A percentile compares a stretch with the other conserved stretches of the same genome.
Conservation (phyloP, 768 basidiomycete genomes). For the Suillus ampliporus region DNA sequence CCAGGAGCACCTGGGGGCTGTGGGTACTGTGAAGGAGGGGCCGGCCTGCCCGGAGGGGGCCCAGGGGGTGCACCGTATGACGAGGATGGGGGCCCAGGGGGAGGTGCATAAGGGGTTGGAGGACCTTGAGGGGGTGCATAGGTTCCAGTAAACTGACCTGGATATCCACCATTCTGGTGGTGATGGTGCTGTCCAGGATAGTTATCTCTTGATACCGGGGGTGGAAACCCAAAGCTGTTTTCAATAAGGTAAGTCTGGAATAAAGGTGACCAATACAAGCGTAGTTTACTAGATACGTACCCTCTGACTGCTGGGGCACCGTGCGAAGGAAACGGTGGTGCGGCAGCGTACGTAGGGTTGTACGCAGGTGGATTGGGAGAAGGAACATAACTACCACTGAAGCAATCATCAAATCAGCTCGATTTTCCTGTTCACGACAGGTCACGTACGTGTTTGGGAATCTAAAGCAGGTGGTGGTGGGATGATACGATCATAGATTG, state of each 20-base stretch:
- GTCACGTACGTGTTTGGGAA: conserved; percentile 23
- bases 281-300: conserved; percentile 16
- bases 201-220: conserved; percentile 36
- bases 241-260: no score
- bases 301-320: conserved; percentile 13
- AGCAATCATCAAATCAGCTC: not conserved
- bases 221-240: conserved; percentile 24
- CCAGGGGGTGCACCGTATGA: conserved; percentile 27
- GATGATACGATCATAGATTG: not conserved
- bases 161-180: conserved; percentile 33
- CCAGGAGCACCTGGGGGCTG: conserved; percentile 4
- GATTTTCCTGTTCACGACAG: not conserved
- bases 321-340: conserved; percentile 15
- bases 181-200: conserved; percentile 52
- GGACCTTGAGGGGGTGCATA: conserved; percentile 18
- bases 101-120: conserved; percentile 8
- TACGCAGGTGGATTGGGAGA: conserved; percentile 10
- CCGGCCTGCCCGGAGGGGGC: conserved; percentile 22
- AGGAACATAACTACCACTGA: conserved; percentile 5
- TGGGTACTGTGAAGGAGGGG: conserved; percentile 21
- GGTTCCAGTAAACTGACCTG: conserved; percentile 31
- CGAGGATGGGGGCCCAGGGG: conserved; percentile 21
- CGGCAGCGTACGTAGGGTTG: not conserved
- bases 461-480: conserved; percentile 7
- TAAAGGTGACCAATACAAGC: not conserved